A percentile compares a stretch with the other conserved stretches of the same genome.
Evolutionary conservation across 2,329 filamentous ascomycete species (phyloP).

Genomic region (Botrytis squamosa): DNA sequence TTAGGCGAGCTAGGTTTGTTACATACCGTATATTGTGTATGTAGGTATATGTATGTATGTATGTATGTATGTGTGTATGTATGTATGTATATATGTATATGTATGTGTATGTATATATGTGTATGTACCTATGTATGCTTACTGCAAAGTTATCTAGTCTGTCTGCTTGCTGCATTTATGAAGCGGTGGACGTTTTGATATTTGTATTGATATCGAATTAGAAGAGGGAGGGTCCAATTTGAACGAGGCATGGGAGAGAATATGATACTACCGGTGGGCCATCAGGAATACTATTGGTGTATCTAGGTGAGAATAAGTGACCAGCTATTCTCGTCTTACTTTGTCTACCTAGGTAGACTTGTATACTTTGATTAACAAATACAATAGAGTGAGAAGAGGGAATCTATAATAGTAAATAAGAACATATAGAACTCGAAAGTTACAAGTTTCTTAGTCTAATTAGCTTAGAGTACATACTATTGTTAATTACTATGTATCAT

Average conservation of each 20-base stretch:
- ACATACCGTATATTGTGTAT: not conserved
- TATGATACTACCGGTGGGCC: too few species aligned
- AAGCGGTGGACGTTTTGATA: slow-evolving; percentile 1
- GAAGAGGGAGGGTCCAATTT: not conserved
- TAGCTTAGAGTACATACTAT: not conserved
- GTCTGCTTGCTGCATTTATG: not conserved
- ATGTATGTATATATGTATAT: not conserved
- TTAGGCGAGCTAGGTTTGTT: not conserved
- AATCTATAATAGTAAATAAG: not conserved
- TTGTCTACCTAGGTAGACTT: not conserved
- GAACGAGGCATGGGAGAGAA: not conserved
- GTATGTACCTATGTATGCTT: not conserved
- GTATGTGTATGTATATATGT: not conserved
- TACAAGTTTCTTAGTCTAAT: too few species aligned
- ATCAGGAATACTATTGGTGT: not conserved
- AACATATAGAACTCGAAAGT: not conserved
- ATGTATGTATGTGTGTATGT: too few species aligned
- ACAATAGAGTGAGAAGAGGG: not conserved
- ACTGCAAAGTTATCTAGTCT: not conserved
- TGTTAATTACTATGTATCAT: not conserved
- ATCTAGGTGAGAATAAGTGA: not conserved
- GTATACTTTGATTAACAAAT: not conserved
- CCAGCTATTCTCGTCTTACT: not conserved
- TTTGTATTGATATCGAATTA: not conserved
- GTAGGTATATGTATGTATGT: not conserved